Percentiles rank a stretch among this genome's conserved stretches.
These are phyloP conservation scores for Nitzschia inconspicua DNA, from an alignment of 108 stramenopile genomes.

Conservation along the genomic window DNA sequence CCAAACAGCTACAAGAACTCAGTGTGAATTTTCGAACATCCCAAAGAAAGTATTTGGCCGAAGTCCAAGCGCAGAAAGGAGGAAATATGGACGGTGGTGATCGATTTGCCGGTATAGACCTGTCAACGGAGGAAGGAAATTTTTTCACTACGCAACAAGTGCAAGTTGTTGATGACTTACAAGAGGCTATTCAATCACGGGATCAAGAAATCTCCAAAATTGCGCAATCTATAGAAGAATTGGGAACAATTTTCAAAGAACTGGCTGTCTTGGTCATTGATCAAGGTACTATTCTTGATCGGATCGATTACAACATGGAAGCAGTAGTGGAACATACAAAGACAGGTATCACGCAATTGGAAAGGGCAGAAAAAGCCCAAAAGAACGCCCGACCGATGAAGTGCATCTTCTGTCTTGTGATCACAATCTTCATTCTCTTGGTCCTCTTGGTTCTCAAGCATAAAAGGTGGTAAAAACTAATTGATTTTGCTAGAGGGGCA, in stretches of 20 bases:
- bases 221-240: slow-evolving; percentile 95
- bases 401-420: slow-evolving; percentile 82
- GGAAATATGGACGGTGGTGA: slow-evolving; percentile 59
- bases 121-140: slow-evolving; percentile 46
- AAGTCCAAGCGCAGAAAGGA: slow-evolving; percentile 89
- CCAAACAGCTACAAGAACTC: slow-evolving; percentile 92
- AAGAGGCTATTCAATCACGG: slow-evolving; percentile 74
- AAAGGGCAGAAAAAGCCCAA: slow-evolving; percentile 95
- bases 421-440: slow-evolving; percentile 75
- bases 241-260: slow-evolving; percentile 98
- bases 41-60: slow-evolving; percentile 93
- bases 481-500: too few species aligned
- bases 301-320: slow-evolving; percentile 99
- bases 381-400: slow-evolving; percentile 95
- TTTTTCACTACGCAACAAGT: slow-evolving; percentile 78
- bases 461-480: slow-evolving; percentile 11
- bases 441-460: slow-evolving; percentile 85
- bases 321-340: slow-evolving; percentile 98
- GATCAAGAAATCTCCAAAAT: slow-evolving; percentile 94
- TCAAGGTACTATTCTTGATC: slow-evolving; percentile 99
- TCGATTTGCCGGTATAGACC: slow-evolving; percentile 70
- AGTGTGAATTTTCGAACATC: slow-evolving; percentile 86
- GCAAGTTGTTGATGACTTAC: slow-evolving; percentile 82
- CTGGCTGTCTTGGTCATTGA: slow-evolving; percentile 99
- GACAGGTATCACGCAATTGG: slow-evolving; percentile 94